A percentile compares a stretch with the other conserved stretches of the same genome.
phyloP scores from a whole-genome alignment of 2,329 filamentous ascomycete species.

The Emmonsiellopsis sp. region DNA sequence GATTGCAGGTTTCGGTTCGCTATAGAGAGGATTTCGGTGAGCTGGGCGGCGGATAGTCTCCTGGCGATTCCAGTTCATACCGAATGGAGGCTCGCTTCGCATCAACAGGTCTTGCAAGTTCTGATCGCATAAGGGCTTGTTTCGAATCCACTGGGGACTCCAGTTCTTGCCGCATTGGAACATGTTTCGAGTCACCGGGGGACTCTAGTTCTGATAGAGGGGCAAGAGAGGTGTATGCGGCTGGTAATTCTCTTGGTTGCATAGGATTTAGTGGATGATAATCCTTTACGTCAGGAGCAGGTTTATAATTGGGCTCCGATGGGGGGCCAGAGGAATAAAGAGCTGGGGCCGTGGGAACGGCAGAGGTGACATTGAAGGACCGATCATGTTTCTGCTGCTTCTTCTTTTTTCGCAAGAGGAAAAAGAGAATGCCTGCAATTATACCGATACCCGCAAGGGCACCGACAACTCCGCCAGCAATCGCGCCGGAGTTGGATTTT shows the following conservation, averaged over 20 bases:
- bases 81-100: neutral
- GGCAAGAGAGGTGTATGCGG: too few relatives aligned
- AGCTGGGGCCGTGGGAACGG: neutral
- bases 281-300: neutral
- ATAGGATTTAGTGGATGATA: too few relatives aligned
- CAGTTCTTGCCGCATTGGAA: too few relatives aligned
- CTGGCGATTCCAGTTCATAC: neutral
- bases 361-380: neutral
- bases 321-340: neutral
- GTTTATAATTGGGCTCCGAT: neutral
- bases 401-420: neutral
- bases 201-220: too few relatives aligned
- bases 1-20: too few relatives aligned
- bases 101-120: too few relatives aligned
- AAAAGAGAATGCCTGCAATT: conserved; percentile 3
- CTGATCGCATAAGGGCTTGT: too few relatives aligned
- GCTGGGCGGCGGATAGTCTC: neutral
- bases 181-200: too few relatives aligned
- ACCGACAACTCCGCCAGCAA: conserved; percentile 17
- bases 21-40: neutral
- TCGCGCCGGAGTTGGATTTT: conserved; percentile 12
- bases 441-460: conserved; percentile 7
- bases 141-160: too few relatives aligned
- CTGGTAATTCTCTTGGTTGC: too few relatives aligned
- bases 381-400: neutral